A percentile compares a stretch with the other conserved stretches of the same genome.
phyloP scores from a whole-genome alignment of 169 alveolate species.

The Pseudocohnilembus persalinus region DNA sequence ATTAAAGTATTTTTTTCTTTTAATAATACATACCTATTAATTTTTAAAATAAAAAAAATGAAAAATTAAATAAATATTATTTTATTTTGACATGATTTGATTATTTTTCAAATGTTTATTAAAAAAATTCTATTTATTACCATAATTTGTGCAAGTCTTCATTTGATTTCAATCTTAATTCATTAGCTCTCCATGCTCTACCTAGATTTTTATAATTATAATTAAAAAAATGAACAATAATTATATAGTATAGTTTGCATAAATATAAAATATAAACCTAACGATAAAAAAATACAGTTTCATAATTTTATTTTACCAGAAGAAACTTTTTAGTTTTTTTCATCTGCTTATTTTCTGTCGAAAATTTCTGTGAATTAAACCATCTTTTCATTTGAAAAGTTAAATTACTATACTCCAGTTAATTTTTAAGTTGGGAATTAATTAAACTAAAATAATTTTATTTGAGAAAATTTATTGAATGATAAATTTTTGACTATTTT shows the following conservation, averaged over 20 bases:
- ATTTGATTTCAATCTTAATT: constrained; percentile 64
- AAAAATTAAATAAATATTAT: neutral
- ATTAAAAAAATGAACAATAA: too few relatives aligned
- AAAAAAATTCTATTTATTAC: constrained; percentile 39
- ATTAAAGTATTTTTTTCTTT: constrained; percentile 65
- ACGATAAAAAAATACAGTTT: too few relatives aligned
- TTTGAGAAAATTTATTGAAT: too few relatives aligned
- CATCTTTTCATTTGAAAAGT: neutral
- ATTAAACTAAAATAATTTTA: too few relatives aligned
- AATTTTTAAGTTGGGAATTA: too few relatives aligned
- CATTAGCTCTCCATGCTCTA: constrained; percentile 71
- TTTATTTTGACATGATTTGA: neutral
- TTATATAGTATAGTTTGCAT: too few relatives aligned
- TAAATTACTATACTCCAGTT: too few relatives aligned
- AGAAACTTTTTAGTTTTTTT: constrained; percentile 17
- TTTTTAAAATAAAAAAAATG: neutral
- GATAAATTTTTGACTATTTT: too few relatives aligned
- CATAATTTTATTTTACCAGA: too few relatives aligned
- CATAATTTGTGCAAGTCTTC: constrained; percentile 78
- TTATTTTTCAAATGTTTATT: neutral
- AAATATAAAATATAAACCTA: too few relatives aligned
- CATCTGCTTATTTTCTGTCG: constrained; percentile 13
- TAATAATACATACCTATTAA: constrained; percentile 47
- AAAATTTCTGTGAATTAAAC: constrained; percentile 13
- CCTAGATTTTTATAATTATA: constrained; percentile 41